Conservation (phyloP, 257 asterid genomes). For the Paulownia fortunei region DNA sequence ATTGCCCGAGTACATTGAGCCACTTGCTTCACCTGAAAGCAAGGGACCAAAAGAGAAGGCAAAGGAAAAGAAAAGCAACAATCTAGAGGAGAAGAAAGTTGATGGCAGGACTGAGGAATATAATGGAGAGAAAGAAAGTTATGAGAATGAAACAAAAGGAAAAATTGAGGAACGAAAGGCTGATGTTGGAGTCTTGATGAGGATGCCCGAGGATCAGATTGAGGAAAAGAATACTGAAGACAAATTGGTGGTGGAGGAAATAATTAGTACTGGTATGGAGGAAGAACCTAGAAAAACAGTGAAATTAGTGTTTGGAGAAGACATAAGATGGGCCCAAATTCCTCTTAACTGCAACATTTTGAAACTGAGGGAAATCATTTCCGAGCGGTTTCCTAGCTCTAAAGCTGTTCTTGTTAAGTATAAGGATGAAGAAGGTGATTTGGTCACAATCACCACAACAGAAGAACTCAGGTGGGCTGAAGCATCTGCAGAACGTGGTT, state of each 20-base stretch:
- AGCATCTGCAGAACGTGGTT: constrained; percentile 55
- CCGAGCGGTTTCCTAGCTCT: constrained; percentile 65
- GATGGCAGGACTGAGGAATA: constrained; percentile 22
- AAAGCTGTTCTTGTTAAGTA: constrained; percentile 72
- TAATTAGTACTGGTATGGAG: constrained; percentile 43
- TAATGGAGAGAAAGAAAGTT: constrained; percentile 14
- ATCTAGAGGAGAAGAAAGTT: constrained; percentile 40
- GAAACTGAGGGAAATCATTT: constrained; percentile 57
- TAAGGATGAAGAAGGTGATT: constrained; percentile 86
- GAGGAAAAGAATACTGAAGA: constrained; percentile 47
- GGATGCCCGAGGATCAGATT: constrained; percentile 15
- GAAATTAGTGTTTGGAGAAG: constrained; percentile 82
- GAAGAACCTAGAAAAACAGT: constrained; percentile 57
- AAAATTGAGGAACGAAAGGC: constrained; percentile 21
- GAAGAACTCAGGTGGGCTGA: constrained; percentile 90
- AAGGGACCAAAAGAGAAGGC: constrained; percentile 47
- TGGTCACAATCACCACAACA: constrained; percentile 73
- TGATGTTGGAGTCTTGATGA: constrained; percentile 10
- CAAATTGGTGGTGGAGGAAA: constrained; percentile 73
- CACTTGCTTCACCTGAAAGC: constrained; percentile 35
- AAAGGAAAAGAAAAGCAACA: constrained; percentile 43
- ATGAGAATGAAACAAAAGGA: constrained; percentile 22
- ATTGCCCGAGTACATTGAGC: constrained; percentile 58
- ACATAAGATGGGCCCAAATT: constrained; percentile 88
- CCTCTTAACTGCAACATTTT: constrained; percentile 65